Percentiles rank a stretch among this genome's conserved stretches.
Conservation (phyloP, 2,329 filamentous ascomycete species). For the Aspergillus jensenii region DNA sequence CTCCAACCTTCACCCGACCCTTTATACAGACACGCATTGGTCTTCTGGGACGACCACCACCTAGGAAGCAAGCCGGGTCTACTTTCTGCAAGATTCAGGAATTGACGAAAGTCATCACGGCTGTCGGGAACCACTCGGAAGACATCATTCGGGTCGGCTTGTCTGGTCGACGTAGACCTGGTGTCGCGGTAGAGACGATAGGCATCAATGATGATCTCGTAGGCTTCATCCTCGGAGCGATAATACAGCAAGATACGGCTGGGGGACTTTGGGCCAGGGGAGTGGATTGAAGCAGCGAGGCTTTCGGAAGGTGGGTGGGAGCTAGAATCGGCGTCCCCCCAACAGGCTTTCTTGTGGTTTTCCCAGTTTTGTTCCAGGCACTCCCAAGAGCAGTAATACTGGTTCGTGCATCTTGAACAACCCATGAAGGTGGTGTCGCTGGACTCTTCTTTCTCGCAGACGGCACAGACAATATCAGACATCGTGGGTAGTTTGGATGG, state of each 20-base stretch:
- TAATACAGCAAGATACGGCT: slow-evolving; percentile 46
- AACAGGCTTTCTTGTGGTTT: slow-evolving; percentile 48
- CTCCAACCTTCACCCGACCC: not conserved
- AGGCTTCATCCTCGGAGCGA: slow-evolving; percentile 47
- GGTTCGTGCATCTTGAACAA: slow-evolving; percentile 51
- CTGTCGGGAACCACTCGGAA: not conserved
- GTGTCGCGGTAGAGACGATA: slow-evolving; percentile 45
- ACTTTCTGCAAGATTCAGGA: not conserved
- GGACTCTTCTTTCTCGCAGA: not conserved
- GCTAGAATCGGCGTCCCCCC: slow-evolving; percentile 18
- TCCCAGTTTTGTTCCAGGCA: slow-evolving; percentile 57
- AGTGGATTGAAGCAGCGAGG: slow-evolving; percentile 28
- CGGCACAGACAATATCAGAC: not conserved
- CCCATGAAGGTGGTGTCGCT: slow-evolving; percentile 14
- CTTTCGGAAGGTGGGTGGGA: not conserved
- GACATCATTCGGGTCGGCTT: not conserved
- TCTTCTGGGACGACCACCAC: not conserved
- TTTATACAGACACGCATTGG: not conserved
- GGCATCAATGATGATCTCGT: slow-evolving; percentile 48
- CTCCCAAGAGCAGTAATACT: slow-evolving; percentile 52
- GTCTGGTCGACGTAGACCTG: not conserved
- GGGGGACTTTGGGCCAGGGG: slow-evolving; percentile 45
- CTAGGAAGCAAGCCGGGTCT: not conserved
- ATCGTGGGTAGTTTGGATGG: not conserved
- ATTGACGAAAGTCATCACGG: not conserved